Evolutionary conservation across 2,329 filamentous ascomycete genomes (phyloP).

Genomic region (Colletotrichum tamarilloi): DNA sequence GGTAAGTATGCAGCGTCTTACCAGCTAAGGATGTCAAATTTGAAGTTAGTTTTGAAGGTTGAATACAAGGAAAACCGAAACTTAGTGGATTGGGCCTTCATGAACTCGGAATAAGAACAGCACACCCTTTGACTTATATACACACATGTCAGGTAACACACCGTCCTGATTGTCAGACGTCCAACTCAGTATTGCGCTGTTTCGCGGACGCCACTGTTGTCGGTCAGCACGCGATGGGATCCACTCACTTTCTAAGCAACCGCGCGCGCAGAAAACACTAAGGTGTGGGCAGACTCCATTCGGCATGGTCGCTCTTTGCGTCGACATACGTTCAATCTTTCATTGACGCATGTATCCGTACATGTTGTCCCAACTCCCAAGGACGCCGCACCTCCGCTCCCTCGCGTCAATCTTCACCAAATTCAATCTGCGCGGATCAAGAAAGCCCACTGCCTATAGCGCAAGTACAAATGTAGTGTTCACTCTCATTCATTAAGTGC

Average conservation of each 20-base stretch:
- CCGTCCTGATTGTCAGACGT: not conserved
- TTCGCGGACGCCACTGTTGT: not conserved
- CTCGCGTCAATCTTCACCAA: too few relatives aligned
- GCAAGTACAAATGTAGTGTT: too few relatives aligned
- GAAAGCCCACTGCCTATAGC: too few relatives aligned
- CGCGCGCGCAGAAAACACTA: slow-evolving; percentile 13
- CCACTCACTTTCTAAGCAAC: slow-evolving; percentile 29
- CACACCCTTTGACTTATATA: not conserved
- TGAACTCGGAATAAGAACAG: too few relatives aligned
- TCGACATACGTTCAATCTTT: too few relatives aligned
- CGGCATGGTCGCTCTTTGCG: not conserved
- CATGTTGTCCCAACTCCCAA: too few relatives aligned
- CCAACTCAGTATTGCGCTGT: not conserved
- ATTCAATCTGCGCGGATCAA: too few relatives aligned
- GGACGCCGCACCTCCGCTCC: too few relatives aligned
- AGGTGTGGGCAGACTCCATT: not conserved
- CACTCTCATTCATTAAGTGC: not conserved
- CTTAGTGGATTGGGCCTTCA: not conserved
- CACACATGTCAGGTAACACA: not conserved
- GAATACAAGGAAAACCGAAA: not conserved
- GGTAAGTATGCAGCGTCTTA: too few relatives aligned
- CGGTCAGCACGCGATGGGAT: not conserved
- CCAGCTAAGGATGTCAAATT: not conserved
- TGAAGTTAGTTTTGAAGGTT: not conserved
- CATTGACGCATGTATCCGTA: too few relatives aligned